Evolutionary conservation across 345 rosid species (phyloP).

Genomic region (Euclidium syriacum): DNA sequence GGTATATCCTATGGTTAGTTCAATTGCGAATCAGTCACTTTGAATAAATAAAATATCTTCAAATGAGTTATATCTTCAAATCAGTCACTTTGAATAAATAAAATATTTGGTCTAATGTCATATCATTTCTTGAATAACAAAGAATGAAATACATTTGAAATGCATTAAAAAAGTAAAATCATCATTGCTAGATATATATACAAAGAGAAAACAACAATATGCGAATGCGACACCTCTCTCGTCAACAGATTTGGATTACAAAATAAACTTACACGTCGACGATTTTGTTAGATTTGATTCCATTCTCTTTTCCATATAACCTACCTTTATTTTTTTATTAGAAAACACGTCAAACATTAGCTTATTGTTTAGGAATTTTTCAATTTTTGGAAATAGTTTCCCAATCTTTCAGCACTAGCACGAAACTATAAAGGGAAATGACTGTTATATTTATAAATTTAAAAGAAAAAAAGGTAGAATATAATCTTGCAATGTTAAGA

Average conservation of each 20-base stretch:
- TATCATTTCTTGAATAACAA: neutral
- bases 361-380: neutral
- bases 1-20: conserved; percentile 1
- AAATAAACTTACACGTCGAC: conserved; percentile 19
- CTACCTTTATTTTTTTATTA: neutral
- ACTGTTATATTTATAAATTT: neutral
- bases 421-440: neutral
- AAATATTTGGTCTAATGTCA: conserved; percentile 2
- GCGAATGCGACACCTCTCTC: conserved; percentile 14
- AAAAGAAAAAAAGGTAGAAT: neutral
- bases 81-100: neutral
- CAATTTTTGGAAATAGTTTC: neutral
- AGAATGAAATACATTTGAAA: neutral
- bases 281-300: conserved; percentile 27
- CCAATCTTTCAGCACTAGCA: neutral
- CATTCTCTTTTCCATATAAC: neutral
- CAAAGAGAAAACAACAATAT: conserved; percentile 18
- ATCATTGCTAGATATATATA: neutral
- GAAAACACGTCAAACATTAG: neutral
- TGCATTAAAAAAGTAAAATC: neutral
- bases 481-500: conserved; percentile 3
- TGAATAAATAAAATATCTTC: neutral
- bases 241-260: neutral
- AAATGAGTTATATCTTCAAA: conserved; percentile 3
- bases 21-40: neutral